A percentile compares a stretch with the other conserved stretches of the same genome.
Evolutionary conservation across 164 flowering plant genomes (phyloP).

Genomic region (Aristolochia contorta): DNA sequence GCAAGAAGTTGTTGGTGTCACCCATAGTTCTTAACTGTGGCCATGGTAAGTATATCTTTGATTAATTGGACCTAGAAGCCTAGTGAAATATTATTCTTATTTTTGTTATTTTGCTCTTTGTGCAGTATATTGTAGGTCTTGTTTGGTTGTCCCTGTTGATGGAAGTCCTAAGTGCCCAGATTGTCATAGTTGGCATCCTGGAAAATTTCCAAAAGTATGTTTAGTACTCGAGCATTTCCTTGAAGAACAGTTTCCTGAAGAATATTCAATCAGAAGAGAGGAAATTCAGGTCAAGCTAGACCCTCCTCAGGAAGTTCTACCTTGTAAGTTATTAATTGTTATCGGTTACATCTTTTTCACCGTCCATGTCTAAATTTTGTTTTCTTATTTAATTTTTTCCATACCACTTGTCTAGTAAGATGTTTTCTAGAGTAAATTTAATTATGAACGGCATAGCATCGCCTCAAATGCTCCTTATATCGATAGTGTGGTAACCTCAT

Average conservation of each 20-base stretch:
- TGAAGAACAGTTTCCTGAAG: constrained; percentile 46
- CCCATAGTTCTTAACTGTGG: constrained; percentile 91
- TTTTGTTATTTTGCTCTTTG: constrained; percentile 5
- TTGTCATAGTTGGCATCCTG: constrained; percentile 54
- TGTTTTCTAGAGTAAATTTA: too few relatives aligned
- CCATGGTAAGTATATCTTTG: constrained; percentile 46
- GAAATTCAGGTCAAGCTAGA: constrained; percentile 21
- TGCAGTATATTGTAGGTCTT: constrained; percentile 60
- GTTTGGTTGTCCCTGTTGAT: constrained; percentile 24
- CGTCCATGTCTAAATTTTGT: too few relatives aligned
- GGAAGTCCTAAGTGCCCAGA: constrained; percentile 41
- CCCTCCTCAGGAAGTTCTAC: constrained; percentile 14
- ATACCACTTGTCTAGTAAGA: too few relatives aligned
- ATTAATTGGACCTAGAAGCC: neutral
- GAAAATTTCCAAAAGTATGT: constrained; percentile 61
- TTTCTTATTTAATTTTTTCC: too few relatives aligned
- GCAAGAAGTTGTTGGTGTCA: constrained; percentile 51
- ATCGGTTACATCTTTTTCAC: too few relatives aligned
- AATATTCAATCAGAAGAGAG: constrained; percentile 40
- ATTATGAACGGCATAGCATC: too few relatives aligned
- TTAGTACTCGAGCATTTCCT: constrained; percentile 59
- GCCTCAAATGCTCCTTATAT: too few relatives aligned
- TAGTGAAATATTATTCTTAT: neutral
- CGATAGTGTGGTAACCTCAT: too few relatives aligned
- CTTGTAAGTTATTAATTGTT: constrained; percentile 20